Conservation (phyloP, 2,329 filamentous ascomycete genomes). For the Fusarium ambrosium region DNA sequence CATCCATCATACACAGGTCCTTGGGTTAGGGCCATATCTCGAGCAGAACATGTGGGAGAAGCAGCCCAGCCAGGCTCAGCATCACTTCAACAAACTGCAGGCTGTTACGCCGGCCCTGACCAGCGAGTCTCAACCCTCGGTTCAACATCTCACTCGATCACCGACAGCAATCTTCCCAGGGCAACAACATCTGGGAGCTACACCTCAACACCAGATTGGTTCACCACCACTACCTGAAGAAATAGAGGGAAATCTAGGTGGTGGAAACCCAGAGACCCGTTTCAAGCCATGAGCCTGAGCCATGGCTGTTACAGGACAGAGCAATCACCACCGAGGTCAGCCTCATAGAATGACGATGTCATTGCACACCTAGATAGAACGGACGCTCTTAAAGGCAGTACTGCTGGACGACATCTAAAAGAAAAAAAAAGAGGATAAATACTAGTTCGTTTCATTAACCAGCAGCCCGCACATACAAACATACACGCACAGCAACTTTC, state of each 20-base stretch:
- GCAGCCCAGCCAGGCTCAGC: neutral
- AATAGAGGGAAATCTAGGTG: neutral
- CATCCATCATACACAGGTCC: neutral
- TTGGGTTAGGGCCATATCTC: neutral
- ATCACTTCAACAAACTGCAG: neutral
- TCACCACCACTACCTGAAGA: neutral
- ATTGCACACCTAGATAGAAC: slow-evolving; percentile 2
- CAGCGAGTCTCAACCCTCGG: neutral
- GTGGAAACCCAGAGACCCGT: neutral
- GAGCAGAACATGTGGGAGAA: neutral
- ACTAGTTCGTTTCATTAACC: slow-evolving; percentile 50
- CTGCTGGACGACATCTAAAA: slow-evolving; percentile 27
- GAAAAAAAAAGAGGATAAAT: slow-evolving; percentile 34
- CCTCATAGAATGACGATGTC: neutral
- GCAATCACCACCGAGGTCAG: neutral
- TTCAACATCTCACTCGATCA: neutral
- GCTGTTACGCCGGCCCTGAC: neutral
- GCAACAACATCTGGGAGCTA: neutral
- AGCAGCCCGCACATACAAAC: slow-evolving; percentile 46
- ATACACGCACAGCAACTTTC: slow-evolving; percentile 38
- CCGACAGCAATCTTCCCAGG: neutral
- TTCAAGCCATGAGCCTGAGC: neutral
- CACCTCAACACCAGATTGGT: neutral
- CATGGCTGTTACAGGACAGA: neutral
- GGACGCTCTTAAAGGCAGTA: slow-evolving; percentile 9